Base-by-base conservation (phyloP, 129 eudicot species). In the Chrysanthemum seticuspe region DNA sequence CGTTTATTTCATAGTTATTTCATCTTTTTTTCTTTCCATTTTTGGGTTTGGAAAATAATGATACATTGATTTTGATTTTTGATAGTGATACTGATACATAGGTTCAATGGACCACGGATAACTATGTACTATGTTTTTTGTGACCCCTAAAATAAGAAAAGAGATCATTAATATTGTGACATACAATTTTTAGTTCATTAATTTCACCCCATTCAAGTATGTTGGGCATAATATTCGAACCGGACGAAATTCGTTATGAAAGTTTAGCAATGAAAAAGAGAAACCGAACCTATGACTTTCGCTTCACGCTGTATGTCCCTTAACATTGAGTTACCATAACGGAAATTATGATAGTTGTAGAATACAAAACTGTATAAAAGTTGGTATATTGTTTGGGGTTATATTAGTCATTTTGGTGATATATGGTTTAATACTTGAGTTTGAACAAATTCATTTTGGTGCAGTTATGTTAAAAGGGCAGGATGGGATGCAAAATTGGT, bases 401-500 rank as follows among this genome's bases (percentile, higher is more conserved):
- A 68, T 13, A 1, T 34, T 8, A 0, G 48, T 25, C 23, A 68
- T 51, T 68, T 52, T 68, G 27, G 45, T 27, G 49, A 5, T 68
- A 18, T 49, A 50, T 29, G 18, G 54, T 10, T 57, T 31, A 50
- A 23, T 65, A 9, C 15, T 25, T 36, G 11, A 21, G 12, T 7
- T 34, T 2, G 3, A 18, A 44, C 11, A 47, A 65, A 16, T 47
- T 63, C 0, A 1, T 76, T 62, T 34, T 16, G 19, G 27, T 67
- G 86, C 80, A 94, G 99, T 21, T 87, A 84, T 50, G 77, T 94
- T 45, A 81, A 77, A 51, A 74, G 34, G 63, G 85, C 65, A 29
- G 92, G 97, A 9, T 94, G 97, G 97, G 99, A 94, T 76, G 80
- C 89, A 3, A 82, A 90, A 53, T 78, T 94, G 78, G 97, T 94